Base-by-base conservation (phyloP, 2,329 filamentous ascomycete genomes). In the Cordyceps fumosorosea region DNA sequence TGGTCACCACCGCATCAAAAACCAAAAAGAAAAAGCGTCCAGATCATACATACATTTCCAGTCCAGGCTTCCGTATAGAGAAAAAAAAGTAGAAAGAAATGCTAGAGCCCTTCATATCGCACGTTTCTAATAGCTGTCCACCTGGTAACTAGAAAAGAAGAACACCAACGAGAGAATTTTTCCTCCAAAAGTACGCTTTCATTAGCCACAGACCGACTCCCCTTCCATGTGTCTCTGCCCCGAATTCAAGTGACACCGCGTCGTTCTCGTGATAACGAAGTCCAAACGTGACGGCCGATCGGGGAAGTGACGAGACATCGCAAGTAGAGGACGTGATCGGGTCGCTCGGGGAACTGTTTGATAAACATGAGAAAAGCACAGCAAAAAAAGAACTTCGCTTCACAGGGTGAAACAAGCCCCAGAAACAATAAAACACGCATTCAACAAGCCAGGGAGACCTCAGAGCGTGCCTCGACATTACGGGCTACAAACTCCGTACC, bases 31-130 rank as follows among this genome's bases (percentile, higher is more conserved):
- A 16, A 40, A 56, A 22, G 22, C 22, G 20, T 44, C 37, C 7
- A 50, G 24, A n/a, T 42, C 26, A 58, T 26, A 50, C 56, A 48
- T 58, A 58, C 16, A 58, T 50, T 37, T 58, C 55, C 56, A 58
- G 20, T 37, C 18, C 20, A 58, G 20, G 16, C 45, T 20, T 26
- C 29, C 56, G 26, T 40, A 40, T 34, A 50, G 20, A 22, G 6
- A 37, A 26, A 48, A 34, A 29, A 47, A 22, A 34, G 12, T n/a
- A 20, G 26, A 16, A 26, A 37, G 37, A 29, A 56, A 22, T 16
- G 22, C 16, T 56, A 20, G 5, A 56, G 22, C 29, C 26, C 24
- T 20, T 14, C 42, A 42, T 16, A n/a, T 22, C 18, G 16, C 24
- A 20, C 34, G n/a, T 44, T 44, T 56, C 3, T 20, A 47, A 45